phyloP scores from a whole-genome alignment of 169 alveolate species.

The Cryptosporidium baileyi region DNA sequence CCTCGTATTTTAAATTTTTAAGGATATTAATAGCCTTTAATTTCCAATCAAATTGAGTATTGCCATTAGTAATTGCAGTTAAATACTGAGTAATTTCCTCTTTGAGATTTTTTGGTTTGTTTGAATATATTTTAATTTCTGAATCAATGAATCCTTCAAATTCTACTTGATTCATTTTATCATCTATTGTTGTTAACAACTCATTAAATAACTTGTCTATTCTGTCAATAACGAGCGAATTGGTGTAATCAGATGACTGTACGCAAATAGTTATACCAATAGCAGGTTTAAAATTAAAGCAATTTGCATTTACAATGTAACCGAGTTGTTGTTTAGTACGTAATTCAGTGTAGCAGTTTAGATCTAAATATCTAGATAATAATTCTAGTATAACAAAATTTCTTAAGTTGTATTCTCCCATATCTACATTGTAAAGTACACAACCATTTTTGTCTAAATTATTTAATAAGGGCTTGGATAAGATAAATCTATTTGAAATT shows the following conservation, averaged over 20 bases:
- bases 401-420: not conserved
- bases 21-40: slow-evolving; percentile 20
- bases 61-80: slow-evolving; percentile 31
- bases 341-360: not conserved
- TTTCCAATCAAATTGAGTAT: slow-evolving; percentile 33
- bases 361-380: not conserved
- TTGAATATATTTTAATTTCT: slow-evolving; percentile 43
- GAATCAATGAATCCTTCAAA: slow-evolving; percentile 6
- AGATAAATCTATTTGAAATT: not conserved
- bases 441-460: not conserved
- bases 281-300: slow-evolving; percentile 45
- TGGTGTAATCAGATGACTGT: slow-evolving; percentile 42
- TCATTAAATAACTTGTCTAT: slow-evolving; percentile 11
- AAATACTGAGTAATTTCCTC: slow-evolving; percentile 27
- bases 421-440: not conserved
- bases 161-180: slow-evolving; percentile 12
- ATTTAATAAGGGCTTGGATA: slow-evolving; percentile 15
- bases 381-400: not conserved
- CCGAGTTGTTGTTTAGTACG: slow-evolving; percentile 59
- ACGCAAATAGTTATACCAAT: slow-evolving; percentile 45
- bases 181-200: not conserved
- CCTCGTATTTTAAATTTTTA: not conserved
- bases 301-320: not conserved
- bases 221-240: slow-evolving; percentile 2
- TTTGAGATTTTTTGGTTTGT: slow-evolving; percentile 34